phyloP scores from a whole-genome alignment of 1,139 yeast species.

The Zygoascus hellenicus region DNA sequence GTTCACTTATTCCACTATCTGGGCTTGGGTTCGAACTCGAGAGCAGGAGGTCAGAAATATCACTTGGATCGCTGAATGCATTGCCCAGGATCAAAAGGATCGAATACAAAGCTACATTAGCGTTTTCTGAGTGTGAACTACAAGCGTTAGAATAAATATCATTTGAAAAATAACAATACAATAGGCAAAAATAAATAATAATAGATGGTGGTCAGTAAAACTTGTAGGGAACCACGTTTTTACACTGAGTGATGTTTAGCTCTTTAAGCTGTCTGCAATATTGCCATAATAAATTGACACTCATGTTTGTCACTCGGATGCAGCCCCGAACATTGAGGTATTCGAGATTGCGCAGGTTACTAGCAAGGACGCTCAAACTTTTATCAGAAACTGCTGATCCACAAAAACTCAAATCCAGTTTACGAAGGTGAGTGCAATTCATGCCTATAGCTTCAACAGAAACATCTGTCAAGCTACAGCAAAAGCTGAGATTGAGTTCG shows the following conservation, averaged over 20 bases:
- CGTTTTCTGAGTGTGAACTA: slow-evolving; percentile 30
- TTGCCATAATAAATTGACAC: slow-evolving; percentile 60
- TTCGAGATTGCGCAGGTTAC: slow-evolving; percentile 46
- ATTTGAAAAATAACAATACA: neutral
- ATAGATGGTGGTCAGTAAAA: neutral
- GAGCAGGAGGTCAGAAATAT: slow-evolving; percentile 96
- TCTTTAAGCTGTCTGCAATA: slow-evolving; percentile 46
- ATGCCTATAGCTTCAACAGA: slow-evolving; percentile 60
- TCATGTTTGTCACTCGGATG: slow-evolving; percentile 67
- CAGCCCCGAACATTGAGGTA: slow-evolving; percentile 58
- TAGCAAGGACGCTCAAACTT: slow-evolving; percentile 56
- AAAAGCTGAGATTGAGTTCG: slow-evolving; percentile 57
- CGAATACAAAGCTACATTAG: slow-evolving; percentile 38
- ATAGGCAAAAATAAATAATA: neutral
- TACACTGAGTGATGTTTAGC: slow-evolving; percentile 64
- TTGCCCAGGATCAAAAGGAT: slow-evolving; percentile 43
- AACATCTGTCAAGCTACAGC: slow-evolving; percentile 67
- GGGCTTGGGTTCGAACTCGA: slow-evolving; percentile 95
- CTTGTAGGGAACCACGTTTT: slow-evolving; percentile 35
- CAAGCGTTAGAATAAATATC: neutral
- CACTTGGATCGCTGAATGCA: slow-evolving; percentile 98
- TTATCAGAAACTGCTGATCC: slow-evolving; percentile 77
- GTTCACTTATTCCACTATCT: slow-evolving; percentile 80
- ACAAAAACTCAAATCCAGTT: slow-evolving; percentile 61
- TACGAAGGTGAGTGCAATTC: slow-evolving; percentile 53